Base-by-base conservation (phyloP, 208 protist genomes). In the Crithidia brevicula region DNA sequence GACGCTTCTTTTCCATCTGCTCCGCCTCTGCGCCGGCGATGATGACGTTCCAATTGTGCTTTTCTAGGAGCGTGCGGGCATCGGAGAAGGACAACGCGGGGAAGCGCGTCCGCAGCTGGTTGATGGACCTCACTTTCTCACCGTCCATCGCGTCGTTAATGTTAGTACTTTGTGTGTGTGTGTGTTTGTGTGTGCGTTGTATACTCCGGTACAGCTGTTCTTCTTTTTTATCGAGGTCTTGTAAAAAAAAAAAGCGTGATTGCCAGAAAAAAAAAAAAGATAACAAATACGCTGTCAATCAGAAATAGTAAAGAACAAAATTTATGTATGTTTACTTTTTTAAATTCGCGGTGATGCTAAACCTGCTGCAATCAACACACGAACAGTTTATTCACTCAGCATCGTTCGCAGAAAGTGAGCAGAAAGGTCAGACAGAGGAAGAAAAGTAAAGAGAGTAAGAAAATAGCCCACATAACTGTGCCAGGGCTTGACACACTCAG, bases 31-130 rank as follows among this genome's bases (percentile, higher is more conserved):
- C 65, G 8, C 60, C 46, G 15, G 74, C 81, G 22, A 75, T 58
- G 33, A 65, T 67, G 59, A 69, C 51, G 45, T 85, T 88, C 63
- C 74, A 84, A 63, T 74, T 61, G 53, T 74, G 57, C 36, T 38
- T 58, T 40, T 83, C 67, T 9, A 82, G 33, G 43, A 86, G 34
- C 22, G 54, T 27, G 16, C 75, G 67, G 31, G 67, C 70, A 4
- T 86, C 81, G 0, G 72, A 74, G 22, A 81, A 46, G 15, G 64
- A 61, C 28, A 83, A 47, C 38, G 65, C 71, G 0, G 80, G 77
- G 20, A 86, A 86, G 47, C 66, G 73, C 8, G 65, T 53, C 15
- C 77, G 74, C 62, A 85, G 47, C 67, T 72, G 47, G 31, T 77
- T 69, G 42, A 79, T 71, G 28, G 70, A 73, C 40, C 34, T 46